These are phyloP conservation scores for Sporothrix luriei DNA, from an alignment of 2,329 filamentous ascomycete species.

Conservation along the genomic window DNA sequence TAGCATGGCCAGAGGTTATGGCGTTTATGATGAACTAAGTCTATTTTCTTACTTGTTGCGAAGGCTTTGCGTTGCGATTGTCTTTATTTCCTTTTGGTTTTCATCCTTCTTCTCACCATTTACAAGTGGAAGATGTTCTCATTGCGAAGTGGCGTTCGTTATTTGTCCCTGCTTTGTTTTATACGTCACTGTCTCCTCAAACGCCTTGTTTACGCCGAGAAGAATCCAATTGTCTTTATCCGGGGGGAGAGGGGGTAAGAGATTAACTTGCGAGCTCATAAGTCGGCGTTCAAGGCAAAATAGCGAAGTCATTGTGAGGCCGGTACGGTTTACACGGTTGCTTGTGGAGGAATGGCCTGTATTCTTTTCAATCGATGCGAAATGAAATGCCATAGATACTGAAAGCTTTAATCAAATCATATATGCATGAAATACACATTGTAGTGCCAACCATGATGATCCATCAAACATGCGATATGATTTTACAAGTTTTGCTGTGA, in stretches of 20 bases:
- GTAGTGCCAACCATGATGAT: no score
- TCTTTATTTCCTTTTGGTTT: background rate
- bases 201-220: background rate
- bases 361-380: background rate
- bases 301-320: background rate
- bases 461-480: no score
- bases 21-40: background rate
- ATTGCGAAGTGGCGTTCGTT: background rate
- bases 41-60: no score
- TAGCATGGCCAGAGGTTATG: no score
- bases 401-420: no score
- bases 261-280: background rate
- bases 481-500: no score
- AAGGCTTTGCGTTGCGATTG: background rate
- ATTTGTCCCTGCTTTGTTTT: background rate
- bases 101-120: background rate
- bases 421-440: no score
- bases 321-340: background rate
- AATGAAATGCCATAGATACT: background rate
- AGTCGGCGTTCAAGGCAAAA: constrained; percentile 9
- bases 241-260: no score
- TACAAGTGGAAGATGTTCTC: background rate
- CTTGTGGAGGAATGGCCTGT: background rate
- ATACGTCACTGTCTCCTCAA: background rate
- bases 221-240: background rate